These are phyloP conservation scores for Agaricus blazei DNA, from an alignment of 768 basidiomycete species.

Conservation along the genomic window DNA sequence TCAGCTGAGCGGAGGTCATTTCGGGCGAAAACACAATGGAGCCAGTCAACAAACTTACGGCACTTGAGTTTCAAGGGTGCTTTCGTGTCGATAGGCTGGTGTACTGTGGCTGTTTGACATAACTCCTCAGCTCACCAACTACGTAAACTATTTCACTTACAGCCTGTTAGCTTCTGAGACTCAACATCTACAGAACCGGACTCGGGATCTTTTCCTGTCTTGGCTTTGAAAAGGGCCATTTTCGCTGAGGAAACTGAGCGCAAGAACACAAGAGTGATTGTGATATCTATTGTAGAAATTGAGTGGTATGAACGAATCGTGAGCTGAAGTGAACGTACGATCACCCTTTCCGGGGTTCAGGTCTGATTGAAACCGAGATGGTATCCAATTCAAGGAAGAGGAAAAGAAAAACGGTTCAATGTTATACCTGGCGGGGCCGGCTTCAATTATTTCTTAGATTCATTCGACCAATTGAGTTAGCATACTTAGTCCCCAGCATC, in stretches of 20 bases:
- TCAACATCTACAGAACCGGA: conserved; percentile 17
- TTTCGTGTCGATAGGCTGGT: conserved; percentile 25
- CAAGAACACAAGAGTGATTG: conserved; percentile 46
- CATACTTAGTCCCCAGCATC: conserved; percentile 53
- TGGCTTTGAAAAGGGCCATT: conserved; percentile 14
- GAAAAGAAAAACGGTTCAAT: conserved; percentile 64
- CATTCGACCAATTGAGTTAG: neutral
- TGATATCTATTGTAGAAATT: conserved; percentile 36
- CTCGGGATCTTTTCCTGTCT: conserved; percentile 4
- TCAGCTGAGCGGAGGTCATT: conserved; percentile 15
- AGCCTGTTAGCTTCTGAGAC: neutral
- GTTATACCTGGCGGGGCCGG: conserved; percentile 29
- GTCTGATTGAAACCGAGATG: conserved; percentile 56
- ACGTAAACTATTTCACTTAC: neutral
- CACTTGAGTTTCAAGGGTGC: conserved; percentile 22
- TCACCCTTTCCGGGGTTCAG: conserved; percentile 33
- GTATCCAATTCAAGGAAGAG: conserved; percentile 61
- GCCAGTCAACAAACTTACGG: conserved; percentile 13
- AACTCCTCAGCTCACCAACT: neutral
- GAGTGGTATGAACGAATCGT: neutral
- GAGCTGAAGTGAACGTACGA: conserved; percentile 28
- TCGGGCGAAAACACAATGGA: neutral
- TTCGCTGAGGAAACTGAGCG: conserved; percentile 10
- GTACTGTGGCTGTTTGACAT: neutral
- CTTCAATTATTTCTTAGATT: neutral